Percentiles rank a stretch among this genome's conserved stretches.
Conservation (phyloP, 177 flowering plant species). For the Tripterygium wilfordii region DNA sequence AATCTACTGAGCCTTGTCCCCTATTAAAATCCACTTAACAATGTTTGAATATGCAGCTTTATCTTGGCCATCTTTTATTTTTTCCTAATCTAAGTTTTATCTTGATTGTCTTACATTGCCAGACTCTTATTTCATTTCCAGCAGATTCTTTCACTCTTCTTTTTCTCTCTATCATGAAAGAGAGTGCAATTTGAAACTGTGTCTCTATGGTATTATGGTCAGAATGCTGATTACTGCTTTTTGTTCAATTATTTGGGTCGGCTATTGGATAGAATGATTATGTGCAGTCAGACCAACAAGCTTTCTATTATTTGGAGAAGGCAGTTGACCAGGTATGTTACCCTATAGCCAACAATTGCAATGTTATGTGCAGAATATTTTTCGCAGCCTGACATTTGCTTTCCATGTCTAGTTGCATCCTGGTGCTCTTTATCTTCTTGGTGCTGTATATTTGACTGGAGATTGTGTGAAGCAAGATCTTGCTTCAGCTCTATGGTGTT, state of each 20-base stretch:
- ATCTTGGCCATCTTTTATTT: too few relatives aligned
- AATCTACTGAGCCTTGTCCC: too few relatives aligned
- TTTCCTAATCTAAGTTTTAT: too few relatives aligned
- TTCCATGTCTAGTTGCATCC: constrained; percentile 72
- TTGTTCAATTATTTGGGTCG: background rate
- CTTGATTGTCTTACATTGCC: too few relatives aligned
- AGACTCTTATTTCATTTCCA: too few relatives aligned
- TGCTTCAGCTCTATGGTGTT: constrained; percentile 87
- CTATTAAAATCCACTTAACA: too few relatives aligned
- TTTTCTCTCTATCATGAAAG: too few relatives aligned
- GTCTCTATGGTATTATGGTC: too few relatives aligned
- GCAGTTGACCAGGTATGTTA: constrained; percentile 87
- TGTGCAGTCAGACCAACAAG: constrained; percentile 81
- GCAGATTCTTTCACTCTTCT: too few relatives aligned
- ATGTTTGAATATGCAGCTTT: too few relatives aligned
- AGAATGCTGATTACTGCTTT: too few relatives aligned
- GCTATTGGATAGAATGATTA: constrained; percentile 46
- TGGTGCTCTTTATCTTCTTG: constrained; percentile 88
- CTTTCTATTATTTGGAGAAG: constrained; percentile 82
- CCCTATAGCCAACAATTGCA: background rate
- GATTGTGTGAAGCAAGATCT: constrained; percentile 86
- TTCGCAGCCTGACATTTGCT: constrained; percentile 14
- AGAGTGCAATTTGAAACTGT: too few relatives aligned
- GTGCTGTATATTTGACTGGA: constrained; percentile 82
- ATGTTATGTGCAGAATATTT: background rate